Evolutionary conservation across 179 eudicot species (phyloP), one percentile per base, ranked within the genome.

Genomic region (Nepenthes alata): DNA sequence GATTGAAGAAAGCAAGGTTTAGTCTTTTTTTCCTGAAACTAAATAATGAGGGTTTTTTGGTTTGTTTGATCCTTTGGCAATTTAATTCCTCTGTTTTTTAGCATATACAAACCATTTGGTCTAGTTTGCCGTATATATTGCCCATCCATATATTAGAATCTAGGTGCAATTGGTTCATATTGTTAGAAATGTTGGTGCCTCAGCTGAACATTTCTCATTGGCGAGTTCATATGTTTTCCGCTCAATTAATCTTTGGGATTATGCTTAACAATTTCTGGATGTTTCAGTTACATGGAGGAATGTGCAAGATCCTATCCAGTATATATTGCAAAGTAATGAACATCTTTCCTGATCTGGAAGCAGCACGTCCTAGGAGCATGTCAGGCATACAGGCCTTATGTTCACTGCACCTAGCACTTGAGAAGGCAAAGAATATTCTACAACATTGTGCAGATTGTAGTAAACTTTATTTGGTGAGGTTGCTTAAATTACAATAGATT

Each of bases 341-440:
- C 15, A 78, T 94, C 57, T 94, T 94, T 70, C 99, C 99, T 47
- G 77, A 73, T 14, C 66, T 94, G 61, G 97, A 90, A 85, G 96
- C 85, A 4, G 91, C 99, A 16, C 79, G 95, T 4, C 99, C 99
- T n/a, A 80, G 95, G 70, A 94, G 99, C 78, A 90, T 87, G 55
- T 78, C 97, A 35, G 99, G 99, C 34, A 94, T 94, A 69, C 99
- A 90, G 74, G 96, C 99, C 53, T 75, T 94, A 58, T 94, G 99
- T 69, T 84, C 97, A 44, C 70, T 94, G 58, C 99, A 90, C 70
- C 76, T 94, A 64, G 95, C 97, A 15, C 95, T 94, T 15, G 99
- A 94, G 79, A 94, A 94, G 83, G 85, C 95, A 49, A 87, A 89
- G 77, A 94, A 79, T 71, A 76, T 94, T 55, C 83, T 94, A 60